Base-by-base conservation (phyloP, 805 yeast species). In the Candida bentonensis region DNA sequence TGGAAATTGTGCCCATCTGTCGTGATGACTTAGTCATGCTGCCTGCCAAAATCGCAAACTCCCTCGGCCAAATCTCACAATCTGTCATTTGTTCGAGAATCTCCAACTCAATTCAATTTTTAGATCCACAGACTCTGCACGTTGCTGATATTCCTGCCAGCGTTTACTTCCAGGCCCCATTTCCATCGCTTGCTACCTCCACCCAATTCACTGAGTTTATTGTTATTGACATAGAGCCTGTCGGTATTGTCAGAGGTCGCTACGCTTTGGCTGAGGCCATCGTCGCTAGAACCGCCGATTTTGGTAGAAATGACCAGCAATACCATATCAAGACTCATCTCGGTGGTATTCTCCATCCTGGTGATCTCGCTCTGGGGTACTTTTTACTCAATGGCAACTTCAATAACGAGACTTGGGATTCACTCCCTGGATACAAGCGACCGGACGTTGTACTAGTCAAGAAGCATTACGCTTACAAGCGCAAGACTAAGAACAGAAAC, bases 1-100 rank as follows among this genome's bases (percentile, higher is more conserved):
- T 86, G 26, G 97, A 88, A 66, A 81, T 88, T 53, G 94, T 82
- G 1, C 96, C 97, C 15, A 78, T 88, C 41, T 88, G 96, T 72
- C 80, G 89, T 61, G 97, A 88, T 61, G 96, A 88, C 59, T 70
- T 88, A 52, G 92, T 88, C 22, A 81, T 86, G 23, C 68, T 88
- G 50, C 96, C 96, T 30, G 74, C 76, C 55, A 77, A 75, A 54
- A 63, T 88, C 51, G 96, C 97, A 5, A 75, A 77, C 50, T 73
- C 82, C 4, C 58, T 85, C 69, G 94, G 96, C 47, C 78, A 81
- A 59, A 82, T 86, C 45, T 66, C 84, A 25, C 78, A 83, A 56
- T 68, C 86, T 46, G 96, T 86, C 5, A 59, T 88, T 47, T 88
- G 96, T 67, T 76, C 86, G 26, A 83, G 83, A 56, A 65, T 88